Evolutionary conservation across 306 rosid genomes (phyloP), one percentile per base, ranked within the genome.

Genomic region (Castanospermum australe): DNA sequence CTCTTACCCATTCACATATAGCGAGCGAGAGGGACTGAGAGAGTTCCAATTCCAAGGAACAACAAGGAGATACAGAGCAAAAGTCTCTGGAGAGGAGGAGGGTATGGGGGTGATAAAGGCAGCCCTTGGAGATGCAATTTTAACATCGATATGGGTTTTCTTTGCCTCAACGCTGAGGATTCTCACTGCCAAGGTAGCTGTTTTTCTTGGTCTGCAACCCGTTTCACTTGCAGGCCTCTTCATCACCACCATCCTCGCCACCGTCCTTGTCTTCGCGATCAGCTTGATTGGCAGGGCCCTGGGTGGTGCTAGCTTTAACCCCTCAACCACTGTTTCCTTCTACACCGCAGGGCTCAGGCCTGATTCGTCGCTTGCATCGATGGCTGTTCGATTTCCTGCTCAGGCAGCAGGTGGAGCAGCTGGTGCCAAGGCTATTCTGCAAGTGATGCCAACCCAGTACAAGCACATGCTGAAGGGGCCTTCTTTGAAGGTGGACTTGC

Each of bases 221-320:
- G 59, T 51, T 18, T 55, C 89, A 33, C 68, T 83, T 11, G 9
- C 38, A 7, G 81, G 80, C 24, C 67, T 81, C 22, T 77, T 88
- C 86, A 83, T 86, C 68, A 76, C 75, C 73, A 85, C 82, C 77
- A 8, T 77, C 25, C 51, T 77, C 3, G 22, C 71, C 20, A 72
- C 91, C 4, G 11, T 35, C 21, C 60, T 67, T 15, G 47, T 88
- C 32, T 18, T 80, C 22, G 36, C 38, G 2, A 77, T 85, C 82
- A 41, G 72, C 71, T 22, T 78, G 50, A 75, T 86, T 55, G 83
- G 83, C 39, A 67, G 50, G 25, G 20, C 35, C 74, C 45, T 88
- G 20, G 89, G 88, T 9, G 89, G 85, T 2, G 92, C 89, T 21
- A 85, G 80, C 73, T 88, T 83, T 83, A 88, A 88, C 38, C 89